Evolutionary conservation across 768 basidiomycete species (phyloP).

Genomic region (Suillus ampliporus): DNA sequence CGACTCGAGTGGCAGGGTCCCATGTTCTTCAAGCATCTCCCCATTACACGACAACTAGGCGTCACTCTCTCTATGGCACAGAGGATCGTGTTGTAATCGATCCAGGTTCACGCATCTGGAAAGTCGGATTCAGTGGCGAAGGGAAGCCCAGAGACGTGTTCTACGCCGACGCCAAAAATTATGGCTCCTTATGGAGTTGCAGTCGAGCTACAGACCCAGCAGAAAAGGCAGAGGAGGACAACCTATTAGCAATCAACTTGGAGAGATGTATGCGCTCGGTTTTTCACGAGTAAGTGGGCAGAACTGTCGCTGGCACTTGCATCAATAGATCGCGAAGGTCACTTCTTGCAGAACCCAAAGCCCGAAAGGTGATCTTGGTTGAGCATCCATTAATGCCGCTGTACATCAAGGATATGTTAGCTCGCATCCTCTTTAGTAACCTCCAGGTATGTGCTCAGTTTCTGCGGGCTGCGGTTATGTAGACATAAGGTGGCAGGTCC

Average conservation of each 20-base stretch:
- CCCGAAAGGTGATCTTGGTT: constrained; percentile 90
- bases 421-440: constrained; percentile 87
- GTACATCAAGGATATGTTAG: constrained; percentile 87
- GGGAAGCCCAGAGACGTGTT: constrained; percentile 90
- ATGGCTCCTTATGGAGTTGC: constrained; percentile 64
- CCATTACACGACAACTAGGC: constrained; percentile 81
- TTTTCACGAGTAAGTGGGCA: constrained; percentile 76
- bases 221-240: constrained; percentile 75
- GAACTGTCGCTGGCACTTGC: constrained; percentile 3
- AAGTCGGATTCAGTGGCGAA: constrained; percentile 97
- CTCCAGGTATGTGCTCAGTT: constrained; percentile 61
- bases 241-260: constrained; percentile 70
- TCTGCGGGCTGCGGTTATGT: not conserved
- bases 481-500: constrained; percentile 60
- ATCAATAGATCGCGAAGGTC: constrained; percentile 58
- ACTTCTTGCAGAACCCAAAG: constrained; percentile 91
- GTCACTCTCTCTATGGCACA: constrained; percentile 95
- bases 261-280: constrained; percentile 75
- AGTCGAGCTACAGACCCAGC: constrained; percentile 55
- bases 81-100: constrained; percentile 97
- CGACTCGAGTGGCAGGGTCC: constrained; percentile 52
- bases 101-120: constrained; percentile 93
- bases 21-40: constrained; percentile 73
- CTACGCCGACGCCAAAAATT: constrained; percentile 52
- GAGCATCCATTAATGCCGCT: constrained; percentile 90